Percentiles rank a stretch among this genome's conserved stretches.
These are phyloP conservation scores for Trebouxia gelatinosa DNA, from an alignment of 163 green algal genomes.

Conservation along the genomic window DNA sequence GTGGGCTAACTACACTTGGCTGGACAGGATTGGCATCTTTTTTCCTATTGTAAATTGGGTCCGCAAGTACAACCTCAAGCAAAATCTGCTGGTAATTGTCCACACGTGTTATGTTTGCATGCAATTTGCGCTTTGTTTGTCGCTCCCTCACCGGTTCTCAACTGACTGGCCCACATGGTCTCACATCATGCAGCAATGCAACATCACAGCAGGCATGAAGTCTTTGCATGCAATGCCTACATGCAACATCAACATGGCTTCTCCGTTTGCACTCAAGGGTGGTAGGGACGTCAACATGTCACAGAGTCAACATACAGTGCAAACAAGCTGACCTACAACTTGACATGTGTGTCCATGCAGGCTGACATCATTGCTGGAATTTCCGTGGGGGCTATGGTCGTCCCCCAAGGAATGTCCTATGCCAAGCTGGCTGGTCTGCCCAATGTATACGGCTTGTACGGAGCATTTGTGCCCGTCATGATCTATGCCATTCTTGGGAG, in stretches of 20 bases:
- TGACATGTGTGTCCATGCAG: conserved; percentile 7
- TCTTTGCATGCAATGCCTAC: background rate
- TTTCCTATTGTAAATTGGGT: conserved; percentile 61
- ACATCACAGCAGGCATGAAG: background rate
- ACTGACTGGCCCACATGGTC: background rate
- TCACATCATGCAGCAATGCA: background rate
- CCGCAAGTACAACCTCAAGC: conserved; percentile 46
- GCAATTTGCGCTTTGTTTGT: background rate
- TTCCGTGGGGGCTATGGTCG: conserved; percentile 61
- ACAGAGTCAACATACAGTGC: background rate
- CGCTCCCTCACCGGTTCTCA: too few relatives aligned
- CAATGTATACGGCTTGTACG: conserved; percentile 59
- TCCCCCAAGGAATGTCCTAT: conserved; percentile 73
- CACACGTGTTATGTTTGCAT: background rate
- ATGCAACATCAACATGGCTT: background rate
- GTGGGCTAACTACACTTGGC: background rate
- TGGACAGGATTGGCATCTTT: conserved; percentile 41
- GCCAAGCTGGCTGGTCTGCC: conserved; percentile 58
- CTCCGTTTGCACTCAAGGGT: background rate
- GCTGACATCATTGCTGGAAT: conserved; percentile 56
- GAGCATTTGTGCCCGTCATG: conserved; percentile 70
- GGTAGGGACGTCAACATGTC: background rate
- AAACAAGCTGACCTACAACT: background rate
- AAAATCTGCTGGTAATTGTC: conserved; percentile 43
- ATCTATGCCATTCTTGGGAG: conserved; percentile 76